Evolutionary conservation across 1,139 yeast species (phyloP), one percentile per base, ranked within the genome.

Genomic region (Kurtzmaniella quercitrusa): DNA sequence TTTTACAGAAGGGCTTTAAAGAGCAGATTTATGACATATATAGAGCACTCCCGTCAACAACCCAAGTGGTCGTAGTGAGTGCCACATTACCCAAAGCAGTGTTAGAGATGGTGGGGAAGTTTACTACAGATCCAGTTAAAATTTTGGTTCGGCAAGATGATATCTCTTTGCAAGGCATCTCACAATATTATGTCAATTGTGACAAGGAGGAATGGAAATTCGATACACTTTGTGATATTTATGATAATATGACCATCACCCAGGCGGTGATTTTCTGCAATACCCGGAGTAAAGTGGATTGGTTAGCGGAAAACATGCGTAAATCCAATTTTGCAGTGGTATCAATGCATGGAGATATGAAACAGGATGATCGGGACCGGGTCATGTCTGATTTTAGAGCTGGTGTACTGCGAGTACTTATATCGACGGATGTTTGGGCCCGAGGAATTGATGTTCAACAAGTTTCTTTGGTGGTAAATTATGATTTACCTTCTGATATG

Each of bases 371-470:
- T 57, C 74, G 98, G 61, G 96, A 89, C 61, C 69, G 74, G 44
- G 83, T 91, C 48, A 93, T 93, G 98, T 80, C 79, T 55, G 97
- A 89, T 57, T 85, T 85, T 61, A 69, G 94, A 51, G 66, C 82
- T 21, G 93, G 93, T 0, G 78, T 78, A 50, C 82, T 89, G 6
- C 74, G 98, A 45, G 96, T 93, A 8, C 68, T 93, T 47, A 89
- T 93, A 37, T 87, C 97, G 19, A 93, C 98, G 3, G 98, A 93
- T 63, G 94, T 93, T 38, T 89, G 96, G 95, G 98, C 98, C 1
- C 75, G 98, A 60, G 98, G 98, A 42, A 91, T 91, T 44, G 98
- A 91, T 63, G 98, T 91, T 21, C 98, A 91, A 65, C 97, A 91
- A 60, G 95, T 91, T n/a, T 88, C 96, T 0, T 69, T 91, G 45